phyloP scores from a whole-genome alignment of 2,329 filamentous ascomycete species.

The Fusarium robinianum region DNA sequence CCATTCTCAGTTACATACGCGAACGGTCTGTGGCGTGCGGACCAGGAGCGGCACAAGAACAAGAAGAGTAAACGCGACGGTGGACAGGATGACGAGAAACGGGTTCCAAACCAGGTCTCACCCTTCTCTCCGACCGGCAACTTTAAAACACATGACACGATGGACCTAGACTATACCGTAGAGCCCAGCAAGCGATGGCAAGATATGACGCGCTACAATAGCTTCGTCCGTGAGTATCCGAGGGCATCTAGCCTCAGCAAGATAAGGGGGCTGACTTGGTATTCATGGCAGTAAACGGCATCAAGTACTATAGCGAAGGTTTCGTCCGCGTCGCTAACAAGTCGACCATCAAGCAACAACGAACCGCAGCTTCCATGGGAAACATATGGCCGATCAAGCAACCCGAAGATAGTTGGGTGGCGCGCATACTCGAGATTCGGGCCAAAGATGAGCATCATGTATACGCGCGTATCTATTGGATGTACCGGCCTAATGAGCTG shows the following conservation, averaged over 20 bases:
- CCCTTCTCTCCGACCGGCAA: slow-evolving; percentile 59
- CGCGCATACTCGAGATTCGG: slow-evolving; percentile 75
- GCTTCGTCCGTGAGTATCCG: slow-evolving; percentile 59
- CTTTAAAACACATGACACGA: slow-evolving; percentile 57
- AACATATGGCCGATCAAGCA: slow-evolving; percentile 33
- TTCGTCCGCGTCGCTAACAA: slow-evolving; percentile 65
- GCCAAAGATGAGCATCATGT: slow-evolving; percentile 74
- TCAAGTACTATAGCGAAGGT: slow-evolving; percentile 61
- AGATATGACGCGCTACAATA: slow-evolving; percentile 65
- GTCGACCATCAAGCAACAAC: slow-evolving; percentile 59
- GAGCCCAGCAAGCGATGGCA: slow-evolving; percentile 58
- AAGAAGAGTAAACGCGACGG: slow-evolving; percentile 56
- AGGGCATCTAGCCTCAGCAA: slow-evolving; percentile 10
- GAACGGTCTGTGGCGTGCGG: slow-evolving; percentile 37
- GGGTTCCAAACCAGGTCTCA: slow-evolving; percentile 55
- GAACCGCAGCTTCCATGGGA: slow-evolving; percentile 45
- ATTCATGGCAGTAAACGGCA: slow-evolving; percentile 54
- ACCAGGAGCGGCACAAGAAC: slow-evolving; percentile 45
- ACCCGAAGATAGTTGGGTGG: slow-evolving; percentile 69
- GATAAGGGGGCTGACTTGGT: slow-evolving; percentile 24
- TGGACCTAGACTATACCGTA: slow-evolving; percentile 61
- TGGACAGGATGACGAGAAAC: slow-evolving; percentile 51
- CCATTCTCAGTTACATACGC: slow-evolving; percentile 52
- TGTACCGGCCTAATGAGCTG: slow-evolving; percentile 76
- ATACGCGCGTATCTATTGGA: slow-evolving; percentile 76